Evolutionary conservation across 768 basidiomycete genomes (phyloP).

Genomic region (Trichaptum fuscoviolaceum): DNA sequence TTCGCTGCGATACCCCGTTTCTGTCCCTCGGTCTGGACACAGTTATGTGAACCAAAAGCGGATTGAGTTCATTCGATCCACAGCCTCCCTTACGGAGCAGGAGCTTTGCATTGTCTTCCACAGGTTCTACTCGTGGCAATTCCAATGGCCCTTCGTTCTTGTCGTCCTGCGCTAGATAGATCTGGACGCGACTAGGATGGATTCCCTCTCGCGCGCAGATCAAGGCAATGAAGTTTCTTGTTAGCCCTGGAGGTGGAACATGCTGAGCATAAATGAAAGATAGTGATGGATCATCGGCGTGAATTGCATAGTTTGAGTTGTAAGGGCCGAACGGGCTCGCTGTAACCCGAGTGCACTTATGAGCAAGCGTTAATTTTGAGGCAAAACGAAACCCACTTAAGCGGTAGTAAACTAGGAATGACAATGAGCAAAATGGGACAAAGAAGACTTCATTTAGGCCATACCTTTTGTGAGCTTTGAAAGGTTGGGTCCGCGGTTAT

Average conservation of each 20-base stretch:
- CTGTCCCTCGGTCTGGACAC: background rate
- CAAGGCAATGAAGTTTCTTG: background rate
- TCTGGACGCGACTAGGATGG: background rate
- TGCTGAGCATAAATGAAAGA: background rate
- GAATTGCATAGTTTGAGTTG: background rate
- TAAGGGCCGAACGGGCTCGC: background rate
- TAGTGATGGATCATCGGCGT: background rate
- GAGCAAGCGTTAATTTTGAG: background rate
- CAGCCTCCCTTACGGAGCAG: background rate
- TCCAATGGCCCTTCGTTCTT: conserved; percentile 1
- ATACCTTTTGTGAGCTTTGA: conserved; percentile 3
- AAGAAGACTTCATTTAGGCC: background rate
- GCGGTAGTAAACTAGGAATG: conserved; percentile 1
- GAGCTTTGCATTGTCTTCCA: background rate
- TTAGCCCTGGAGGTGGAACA: background rate
- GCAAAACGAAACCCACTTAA: background rate
- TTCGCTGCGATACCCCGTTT: background rate
- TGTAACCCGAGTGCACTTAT: background rate
- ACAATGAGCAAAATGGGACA: background rate
- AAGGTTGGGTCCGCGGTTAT: background rate
- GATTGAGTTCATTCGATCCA: background rate
- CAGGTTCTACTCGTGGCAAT: background rate
- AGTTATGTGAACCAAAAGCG: background rate
- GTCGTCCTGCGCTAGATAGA: background rate
- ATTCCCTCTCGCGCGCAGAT: conserved; percentile 1